These are phyloP conservation scores for Leccinum subgranulosum DNA, from an alignment of 768 basidiomycete genomes.

Conservation along the genomic window DNA sequence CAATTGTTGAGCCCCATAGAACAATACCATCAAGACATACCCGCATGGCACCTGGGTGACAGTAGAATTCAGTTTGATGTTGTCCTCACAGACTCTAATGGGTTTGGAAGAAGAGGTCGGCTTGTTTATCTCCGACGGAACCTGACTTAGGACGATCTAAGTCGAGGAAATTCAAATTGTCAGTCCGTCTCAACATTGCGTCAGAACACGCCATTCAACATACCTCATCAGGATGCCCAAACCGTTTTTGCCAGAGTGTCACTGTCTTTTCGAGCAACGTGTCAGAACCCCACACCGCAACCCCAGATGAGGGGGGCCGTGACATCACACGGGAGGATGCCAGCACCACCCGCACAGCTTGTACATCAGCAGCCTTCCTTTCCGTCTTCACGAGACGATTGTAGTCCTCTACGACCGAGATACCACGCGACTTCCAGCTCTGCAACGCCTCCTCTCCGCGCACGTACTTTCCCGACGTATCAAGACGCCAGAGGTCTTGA, in stretches of 20 bases:
- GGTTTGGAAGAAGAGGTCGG: constrained; percentile 9
- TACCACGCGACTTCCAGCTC: constrained; percentile 83
- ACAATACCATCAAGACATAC: constrained; percentile 38
- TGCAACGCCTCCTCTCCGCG: constrained; percentile 84
- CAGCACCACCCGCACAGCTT: constrained; percentile 79
- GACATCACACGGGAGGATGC: constrained; percentile 44
- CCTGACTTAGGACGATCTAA: constrained; percentile 78
- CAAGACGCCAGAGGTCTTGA: constrained; percentile 89
- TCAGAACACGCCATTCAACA: constrained; percentile 19
- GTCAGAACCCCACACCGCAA: constrained; percentile 62
- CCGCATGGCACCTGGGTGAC: constrained; percentile 72
- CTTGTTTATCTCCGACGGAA: constrained; percentile 55
- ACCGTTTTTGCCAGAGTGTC: constrained; percentile 79
- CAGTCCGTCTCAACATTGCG: not conserved
- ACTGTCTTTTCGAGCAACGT: constrained; percentile 64
- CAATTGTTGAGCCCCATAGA: not conserved
- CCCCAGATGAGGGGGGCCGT: constrained; percentile 48
- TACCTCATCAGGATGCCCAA: constrained; percentile 76
- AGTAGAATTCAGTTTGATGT: constrained; percentile 65
- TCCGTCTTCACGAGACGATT: constrained; percentile 68
- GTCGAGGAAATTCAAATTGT: constrained; percentile 13
- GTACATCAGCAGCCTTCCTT: constrained; percentile 81
- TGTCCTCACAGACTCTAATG: constrained; percentile 43
- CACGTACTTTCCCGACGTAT: constrained; percentile 94
- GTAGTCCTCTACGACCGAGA: constrained; percentile 88